phyloP scores from a whole-genome alignment of 805 yeast genomes.

The Candida incommunis region DNA sequence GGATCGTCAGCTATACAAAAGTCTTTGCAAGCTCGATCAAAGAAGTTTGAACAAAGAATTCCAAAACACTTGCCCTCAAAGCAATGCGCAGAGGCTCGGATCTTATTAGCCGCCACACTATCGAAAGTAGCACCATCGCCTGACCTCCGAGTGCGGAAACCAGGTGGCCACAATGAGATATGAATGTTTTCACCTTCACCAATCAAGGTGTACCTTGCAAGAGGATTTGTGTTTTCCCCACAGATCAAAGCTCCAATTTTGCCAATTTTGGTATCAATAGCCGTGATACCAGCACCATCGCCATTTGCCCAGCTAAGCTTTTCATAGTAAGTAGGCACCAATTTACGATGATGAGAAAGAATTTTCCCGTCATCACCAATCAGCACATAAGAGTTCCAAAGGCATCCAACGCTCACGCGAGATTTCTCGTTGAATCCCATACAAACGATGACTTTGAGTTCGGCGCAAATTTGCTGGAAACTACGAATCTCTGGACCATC shows the following conservation, averaged over 20 bases:
- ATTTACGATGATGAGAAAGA: slow-evolving; percentile 12
- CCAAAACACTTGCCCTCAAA: slow-evolving; percentile 17
- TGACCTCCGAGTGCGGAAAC: slow-evolving; percentile 8
- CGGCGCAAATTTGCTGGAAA: slow-evolving; percentile 8
- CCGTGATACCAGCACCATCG: slow-evolving; percentile 13
- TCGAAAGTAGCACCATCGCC: slow-evolving; percentile 4
- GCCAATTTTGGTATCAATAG: slow-evolving; percentile 12
- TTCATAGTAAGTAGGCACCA: slow-evolving; percentile 15
- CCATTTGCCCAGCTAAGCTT: slow-evolving; percentile 15
- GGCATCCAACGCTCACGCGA: slow-evolving; percentile 13
- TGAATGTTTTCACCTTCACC: slow-evolving; percentile 16
- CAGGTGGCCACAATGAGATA: slow-evolving; percentile 16
- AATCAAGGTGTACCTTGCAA: slow-evolving; percentile 15
- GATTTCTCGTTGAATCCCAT: slow-evolving; percentile 16
- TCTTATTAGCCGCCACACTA: slow-evolving; percentile 13
- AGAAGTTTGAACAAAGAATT: slow-evolving; percentile 13
- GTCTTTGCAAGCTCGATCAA: slow-evolving; percentile 12
- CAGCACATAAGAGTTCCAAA: slow-evolving; percentile 16
- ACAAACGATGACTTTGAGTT: slow-evolving; percentile 12
- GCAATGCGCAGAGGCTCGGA: slow-evolving; percentile 16
- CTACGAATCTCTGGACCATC: slow-evolving; percentile 15
- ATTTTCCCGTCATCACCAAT: slow-evolving; percentile 12
- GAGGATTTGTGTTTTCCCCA: slow-evolving; percentile 16
- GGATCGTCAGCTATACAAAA: slow-evolving; percentile 16
- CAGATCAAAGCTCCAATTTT: slow-evolving; percentile 15